Conservation (phyloP, 192 early-diverging fungal species). For the Coemansia sp. region DNA sequence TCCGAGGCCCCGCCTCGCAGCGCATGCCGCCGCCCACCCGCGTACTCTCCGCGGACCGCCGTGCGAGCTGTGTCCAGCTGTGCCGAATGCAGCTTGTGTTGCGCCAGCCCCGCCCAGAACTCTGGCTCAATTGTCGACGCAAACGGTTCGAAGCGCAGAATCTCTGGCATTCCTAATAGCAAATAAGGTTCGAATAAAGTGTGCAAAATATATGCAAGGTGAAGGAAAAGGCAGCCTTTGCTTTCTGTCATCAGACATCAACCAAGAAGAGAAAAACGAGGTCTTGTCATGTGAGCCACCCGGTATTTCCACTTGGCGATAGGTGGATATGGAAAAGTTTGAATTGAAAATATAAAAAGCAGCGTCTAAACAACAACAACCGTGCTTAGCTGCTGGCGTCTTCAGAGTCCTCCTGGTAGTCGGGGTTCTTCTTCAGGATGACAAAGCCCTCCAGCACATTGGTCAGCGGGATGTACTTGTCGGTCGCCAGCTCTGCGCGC, state of each 20-base stretch:
- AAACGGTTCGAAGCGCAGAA: constrained; percentile 85
- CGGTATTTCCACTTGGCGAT: too few relatives aligned
- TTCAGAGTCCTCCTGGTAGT: constrained; percentile 78
- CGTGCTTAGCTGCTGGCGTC: constrained; percentile 25
- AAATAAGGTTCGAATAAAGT: not conserved
- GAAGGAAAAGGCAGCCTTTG: too few relatives aligned
- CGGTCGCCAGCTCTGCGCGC: constrained; percentile 96
- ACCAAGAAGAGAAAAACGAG: not conserved
- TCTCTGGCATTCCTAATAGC: constrained; percentile 31
- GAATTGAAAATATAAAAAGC: not conserved
- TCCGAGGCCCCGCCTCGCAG: constrained; percentile 36
- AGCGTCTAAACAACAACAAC: too few relatives aligned
- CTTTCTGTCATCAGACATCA: not conserved
- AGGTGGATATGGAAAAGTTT: too few relatives aligned
- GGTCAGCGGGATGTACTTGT: constrained; percentile 88
- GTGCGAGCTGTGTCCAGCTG: constrained; percentile 69
- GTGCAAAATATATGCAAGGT: not conserved
- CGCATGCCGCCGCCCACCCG: constrained; percentile 56
- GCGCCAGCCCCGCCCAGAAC: constrained; percentile 85
- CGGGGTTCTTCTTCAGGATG: constrained; percentile 91
- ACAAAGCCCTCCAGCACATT: constrained; percentile 95
- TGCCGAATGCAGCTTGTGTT: constrained; percentile 82
- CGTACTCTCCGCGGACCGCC: constrained; percentile 66
- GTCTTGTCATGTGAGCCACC: too few relatives aligned
- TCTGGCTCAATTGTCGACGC: constrained; percentile 81